Evolutionary conservation across 1,139 yeast species (phyloP).

Genomic region (Diutina scorzettiae): DNA sequence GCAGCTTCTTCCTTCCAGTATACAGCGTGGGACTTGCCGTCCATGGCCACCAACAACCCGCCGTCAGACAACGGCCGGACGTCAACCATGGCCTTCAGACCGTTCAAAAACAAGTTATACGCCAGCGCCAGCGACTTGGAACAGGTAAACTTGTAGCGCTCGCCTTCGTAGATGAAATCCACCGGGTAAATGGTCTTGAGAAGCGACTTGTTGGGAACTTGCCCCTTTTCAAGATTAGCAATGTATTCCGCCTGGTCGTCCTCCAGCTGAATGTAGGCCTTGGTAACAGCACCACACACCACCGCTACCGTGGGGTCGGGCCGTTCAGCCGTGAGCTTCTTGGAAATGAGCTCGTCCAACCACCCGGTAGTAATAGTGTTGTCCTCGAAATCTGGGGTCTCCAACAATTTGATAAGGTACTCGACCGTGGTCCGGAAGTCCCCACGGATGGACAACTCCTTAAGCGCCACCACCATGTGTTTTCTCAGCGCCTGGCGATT

Average conservation of each 20-base stretch:
- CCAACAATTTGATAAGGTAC: constrained; percentile 84
- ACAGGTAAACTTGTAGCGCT: constrained; percentile 87
- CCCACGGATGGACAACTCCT: constrained; percentile 93
- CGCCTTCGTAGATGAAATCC: constrained; percentile 91
- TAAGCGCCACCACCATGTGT: constrained; percentile 97
- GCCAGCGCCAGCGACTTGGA: constrained; percentile 81
- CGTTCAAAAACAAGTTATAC: constrained; percentile 85
- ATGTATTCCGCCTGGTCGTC: constrained; percentile 60
- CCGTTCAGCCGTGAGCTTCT: constrained; percentile 90
- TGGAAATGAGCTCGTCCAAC: constrained; percentile 91
- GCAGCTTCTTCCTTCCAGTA: constrained; percentile 98
- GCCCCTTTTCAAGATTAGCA: constrained; percentile 80
- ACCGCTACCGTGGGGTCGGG: constrained; percentile 89
- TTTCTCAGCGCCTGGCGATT: constrained; percentile 95
- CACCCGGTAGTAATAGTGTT: constrained; percentile 96
- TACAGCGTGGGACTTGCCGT: constrained; percentile 87
- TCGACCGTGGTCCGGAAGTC: constrained; percentile 91
- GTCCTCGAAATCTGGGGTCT: constrained; percentile 92
- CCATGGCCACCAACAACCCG: constrained; percentile 77
- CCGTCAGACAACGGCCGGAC: constrained; percentile 87
- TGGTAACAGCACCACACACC: constrained; percentile 93
- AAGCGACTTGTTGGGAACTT: constrained; percentile 72
- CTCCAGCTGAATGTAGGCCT: constrained; percentile 75
- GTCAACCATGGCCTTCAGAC: constrained; percentile 80
- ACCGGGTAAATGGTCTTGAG: constrained; percentile 83